A percentile compares a stretch with the other conserved stretches of the same genome.
These are phyloP conservation scores for Triglochin maritima DNA, from an alignment of 106 monocot genomes.

Conservation along the genomic window DNA sequence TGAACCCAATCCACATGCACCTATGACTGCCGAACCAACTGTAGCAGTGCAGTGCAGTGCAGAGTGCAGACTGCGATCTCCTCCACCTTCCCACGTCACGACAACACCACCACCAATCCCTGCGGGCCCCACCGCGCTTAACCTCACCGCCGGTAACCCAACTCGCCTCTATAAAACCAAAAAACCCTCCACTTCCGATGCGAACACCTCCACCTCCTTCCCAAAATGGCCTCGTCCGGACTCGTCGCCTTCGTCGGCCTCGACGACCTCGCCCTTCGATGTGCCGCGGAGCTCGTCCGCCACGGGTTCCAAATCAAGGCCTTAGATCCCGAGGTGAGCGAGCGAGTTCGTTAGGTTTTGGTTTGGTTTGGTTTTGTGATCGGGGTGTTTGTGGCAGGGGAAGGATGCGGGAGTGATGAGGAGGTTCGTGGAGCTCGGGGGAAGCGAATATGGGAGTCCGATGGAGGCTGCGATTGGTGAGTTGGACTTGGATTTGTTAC, in stretches of 20 bases:
- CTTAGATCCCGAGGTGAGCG: constrained; percentile 19
- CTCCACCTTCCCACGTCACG: too few relatives aligned
- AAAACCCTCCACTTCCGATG: too few relatives aligned
- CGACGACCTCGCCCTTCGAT: constrained; percentile 47
- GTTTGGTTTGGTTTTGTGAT: neutral
- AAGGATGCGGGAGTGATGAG: constrained; percentile 14
- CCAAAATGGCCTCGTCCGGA: constrained; percentile 23
- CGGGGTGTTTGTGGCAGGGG: constrained; percentile 18
- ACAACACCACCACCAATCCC: too few relatives aligned
- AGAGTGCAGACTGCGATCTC: too few relatives aligned
- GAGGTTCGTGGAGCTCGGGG: constrained; percentile 51
- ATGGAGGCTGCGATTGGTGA: constrained; percentile 47
- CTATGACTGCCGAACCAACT: too few relatives aligned
- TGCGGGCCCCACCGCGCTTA: too few relatives aligned
- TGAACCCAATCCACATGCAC: too few relatives aligned
- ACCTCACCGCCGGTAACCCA: too few relatives aligned
- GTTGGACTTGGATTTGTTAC: neutral
- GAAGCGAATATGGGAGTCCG: constrained; percentile 30
- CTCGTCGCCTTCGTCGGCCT: constrained; percentile 62
- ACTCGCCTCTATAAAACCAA: too few relatives aligned
- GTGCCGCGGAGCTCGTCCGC: constrained; percentile 49
- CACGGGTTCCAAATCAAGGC: constrained; percentile 52
- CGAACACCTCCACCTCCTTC: neutral
- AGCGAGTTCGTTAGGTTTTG: neutral
- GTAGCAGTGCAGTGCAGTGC: too few relatives aligned